These are phyloP conservation scores for Sphagnum contortum DNA, from an alignment of 225 moss, liverwort and hornwort genomes.

Conservation along the genomic window DNA sequence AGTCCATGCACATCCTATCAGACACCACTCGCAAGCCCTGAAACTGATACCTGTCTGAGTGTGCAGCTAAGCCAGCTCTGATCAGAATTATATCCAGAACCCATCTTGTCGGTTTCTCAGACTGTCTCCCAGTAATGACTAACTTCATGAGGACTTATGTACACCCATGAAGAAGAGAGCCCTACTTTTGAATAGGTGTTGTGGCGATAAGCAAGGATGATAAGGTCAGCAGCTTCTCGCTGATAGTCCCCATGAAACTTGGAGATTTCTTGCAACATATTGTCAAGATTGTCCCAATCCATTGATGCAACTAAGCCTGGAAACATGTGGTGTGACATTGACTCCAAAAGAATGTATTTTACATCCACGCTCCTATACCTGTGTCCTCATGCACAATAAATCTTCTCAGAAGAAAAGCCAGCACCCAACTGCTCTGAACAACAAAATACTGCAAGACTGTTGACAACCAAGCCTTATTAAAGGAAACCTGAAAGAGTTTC, in stretches of 20 bases:
- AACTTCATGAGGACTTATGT: too few relatives aligned
- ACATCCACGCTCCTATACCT: slow-evolving; percentile 92
- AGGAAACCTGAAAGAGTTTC: too few relatives aligned
- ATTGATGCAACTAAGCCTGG: slow-evolving; percentile 60
- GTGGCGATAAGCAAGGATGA: slow-evolving; percentile 73
- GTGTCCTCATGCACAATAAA: slow-evolving; percentile 5
- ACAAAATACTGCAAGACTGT: too few relatives aligned
- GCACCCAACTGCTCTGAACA: too few relatives aligned
- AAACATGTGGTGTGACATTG: slow-evolving; percentile 79
- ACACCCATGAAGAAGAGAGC: not conserved
- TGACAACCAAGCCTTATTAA: too few relatives aligned
- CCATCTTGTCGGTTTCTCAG: too few relatives aligned
- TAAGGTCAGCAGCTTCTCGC: slow-evolving; percentile 81
- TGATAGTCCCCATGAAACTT: slow-evolving; percentile 83
- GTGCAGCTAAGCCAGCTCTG: too few relatives aligned
- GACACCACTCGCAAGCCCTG: too few relatives aligned
- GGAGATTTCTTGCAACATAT: slow-evolving; percentile 46
- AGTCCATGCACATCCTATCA: too few relatives aligned
- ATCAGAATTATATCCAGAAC: too few relatives aligned
- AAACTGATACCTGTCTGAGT: too few relatives aligned
- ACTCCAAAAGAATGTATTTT: slow-evolving; percentile 82
- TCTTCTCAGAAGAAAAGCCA: not conserved
- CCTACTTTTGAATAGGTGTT: slow-evolving; percentile 81
- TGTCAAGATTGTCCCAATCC: slow-evolving; percentile 65
- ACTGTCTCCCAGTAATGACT: too few relatives aligned